Conservation (phyloP, 495 filamentous ascomycete genomes). For the Hamigera avellanea region DNA sequence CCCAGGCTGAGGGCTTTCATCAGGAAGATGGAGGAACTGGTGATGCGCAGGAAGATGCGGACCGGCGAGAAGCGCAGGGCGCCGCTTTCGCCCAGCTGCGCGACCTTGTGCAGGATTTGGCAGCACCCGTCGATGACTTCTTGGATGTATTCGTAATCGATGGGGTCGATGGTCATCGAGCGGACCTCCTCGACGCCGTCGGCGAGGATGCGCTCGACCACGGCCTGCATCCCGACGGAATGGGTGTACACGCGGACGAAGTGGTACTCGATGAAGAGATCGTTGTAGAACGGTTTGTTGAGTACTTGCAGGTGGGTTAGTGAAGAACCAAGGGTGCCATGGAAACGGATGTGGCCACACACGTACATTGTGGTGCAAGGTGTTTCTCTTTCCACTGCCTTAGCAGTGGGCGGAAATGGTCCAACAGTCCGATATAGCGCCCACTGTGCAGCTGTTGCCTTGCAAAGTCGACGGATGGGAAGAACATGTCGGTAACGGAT, state of each 20-base stretch:
- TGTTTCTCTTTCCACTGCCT: slow-evolving; percentile 40
- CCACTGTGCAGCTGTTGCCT: slow-evolving; percentile 40
- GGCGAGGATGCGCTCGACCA: slow-evolving; percentile 32
- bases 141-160: slow-evolving; percentile 44
- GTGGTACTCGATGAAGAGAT: slow-evolving; percentile 41
- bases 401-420: slow-evolving; percentile 39
- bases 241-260: slow-evolving; percentile 43
- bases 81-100: slow-evolving; percentile 27
- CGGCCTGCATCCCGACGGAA: slow-evolving; percentile 44
- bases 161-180: slow-evolving; percentile 38
- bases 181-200: slow-evolving; percentile 29
- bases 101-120: slow-evolving; percentile 36
- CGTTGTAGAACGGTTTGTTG: slow-evolving; percentile 30
- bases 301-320: slow-evolving; percentile 35
- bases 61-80: slow-evolving; percentile 39
- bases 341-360: neutral
- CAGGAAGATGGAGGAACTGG: slow-evolving; percentile 40
- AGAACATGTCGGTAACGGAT: slow-evolving; percentile 43
- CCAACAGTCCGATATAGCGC: slow-evolving; percentile 40
- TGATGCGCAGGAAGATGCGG: slow-evolving; percentile 40
- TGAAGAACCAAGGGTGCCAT: no score
- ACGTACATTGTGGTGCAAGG: slow-evolving; percentile 26
- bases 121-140: slow-evolving; percentile 44
- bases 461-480: slow-evolving; percentile 38
- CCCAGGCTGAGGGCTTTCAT: slow-evolving; percentile 43